These are phyloP conservation scores for Alternaria gansuensis DNA, from an alignment of 2,329 filamentous ascomycete genomes.

Conservation along the genomic window DNA sequence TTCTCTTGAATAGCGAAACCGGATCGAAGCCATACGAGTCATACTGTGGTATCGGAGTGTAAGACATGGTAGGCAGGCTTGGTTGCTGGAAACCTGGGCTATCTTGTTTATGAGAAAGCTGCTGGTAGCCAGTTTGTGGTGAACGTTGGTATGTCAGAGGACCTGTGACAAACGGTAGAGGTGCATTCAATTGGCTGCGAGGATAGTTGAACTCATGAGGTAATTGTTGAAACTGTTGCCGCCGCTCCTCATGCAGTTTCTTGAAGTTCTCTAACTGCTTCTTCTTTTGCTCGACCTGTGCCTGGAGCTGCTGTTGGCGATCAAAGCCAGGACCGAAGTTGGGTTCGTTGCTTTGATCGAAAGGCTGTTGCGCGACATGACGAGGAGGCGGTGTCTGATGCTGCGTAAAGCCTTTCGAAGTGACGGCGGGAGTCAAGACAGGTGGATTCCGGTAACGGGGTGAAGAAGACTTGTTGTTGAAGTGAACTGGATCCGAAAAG, in stretches of 20 bases:
- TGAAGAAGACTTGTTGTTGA: not conserved
- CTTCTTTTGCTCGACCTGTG: constrained; percentile 1
- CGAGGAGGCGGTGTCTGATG: not conserved
- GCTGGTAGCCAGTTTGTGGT: not conserved
- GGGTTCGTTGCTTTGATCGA: not conserved
- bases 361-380: not conserved
- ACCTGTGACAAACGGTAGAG: not conserved
- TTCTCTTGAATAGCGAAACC: not conserved
- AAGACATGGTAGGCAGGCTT: not conserved
- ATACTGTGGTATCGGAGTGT: not conserved
- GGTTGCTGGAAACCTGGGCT: not conserved
- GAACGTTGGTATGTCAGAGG: constrained; percentile 12
- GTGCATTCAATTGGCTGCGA: not conserved
- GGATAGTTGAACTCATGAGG: not conserved
- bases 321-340: not conserved
- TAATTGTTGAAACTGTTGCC: not conserved
- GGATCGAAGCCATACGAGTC: not conserved
- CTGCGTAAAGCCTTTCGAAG: not conserved
- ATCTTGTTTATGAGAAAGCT: not conserved
- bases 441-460: not conserved
- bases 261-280: not conserved
- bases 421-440: not conserved
- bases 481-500: not conserved
- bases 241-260: not conserved
- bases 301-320: not conserved